These are phyloP conservation scores for Sonneratia alba DNA, from an alignment of 345 rosid species.

Conservation along the genomic window DNA sequence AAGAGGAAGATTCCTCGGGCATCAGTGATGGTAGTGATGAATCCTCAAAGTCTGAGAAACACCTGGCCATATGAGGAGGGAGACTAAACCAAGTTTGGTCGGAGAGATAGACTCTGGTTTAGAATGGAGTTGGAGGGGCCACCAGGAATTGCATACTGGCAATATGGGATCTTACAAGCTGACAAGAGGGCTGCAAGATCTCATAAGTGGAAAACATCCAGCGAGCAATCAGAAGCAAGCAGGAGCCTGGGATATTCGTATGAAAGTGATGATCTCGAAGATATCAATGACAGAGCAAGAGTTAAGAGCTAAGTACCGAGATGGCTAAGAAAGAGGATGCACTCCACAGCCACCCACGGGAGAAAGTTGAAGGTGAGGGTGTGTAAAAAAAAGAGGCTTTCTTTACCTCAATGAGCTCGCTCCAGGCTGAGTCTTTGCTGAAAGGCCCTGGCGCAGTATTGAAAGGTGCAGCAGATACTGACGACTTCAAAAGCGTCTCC, in stretches of 20 bases:
- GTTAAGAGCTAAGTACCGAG: conserved; percentile 25
- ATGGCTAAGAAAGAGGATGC: conserved; percentile 35
- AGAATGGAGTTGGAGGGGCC: conserved; percentile 84
- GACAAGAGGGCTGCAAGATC: conserved; percentile 54
- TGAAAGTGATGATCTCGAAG: conserved; percentile 57
- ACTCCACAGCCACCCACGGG: conserved; percentile 42
- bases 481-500: conserved; percentile 41
- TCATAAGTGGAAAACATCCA: conserved; percentile 44
- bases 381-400: conserved; percentile 56
- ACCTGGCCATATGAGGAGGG: conserved; percentile 61
- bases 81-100: conserved; percentile 62
- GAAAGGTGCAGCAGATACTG: conserved; percentile 65
- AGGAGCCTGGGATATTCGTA: conserved; percentile 48
- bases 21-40: conserved; percentile 77
- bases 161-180: conserved; percentile 75
- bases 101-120: conserved; percentile 71
- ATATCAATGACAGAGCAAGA: conserved; percentile 33
- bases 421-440: conserved; percentile 87
- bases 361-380: conserved; percentile 37
- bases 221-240: conserved; percentile 51
- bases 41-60: conserved; percentile 58
- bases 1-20: conserved; percentile 69
- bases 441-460: conserved; percentile 57
- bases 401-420: conserved; percentile 92
- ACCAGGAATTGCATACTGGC: conserved; percentile 64